Base-by-base conservation (phyloP, 305 asterid genomes). In the Rubia peregrina region DNA sequence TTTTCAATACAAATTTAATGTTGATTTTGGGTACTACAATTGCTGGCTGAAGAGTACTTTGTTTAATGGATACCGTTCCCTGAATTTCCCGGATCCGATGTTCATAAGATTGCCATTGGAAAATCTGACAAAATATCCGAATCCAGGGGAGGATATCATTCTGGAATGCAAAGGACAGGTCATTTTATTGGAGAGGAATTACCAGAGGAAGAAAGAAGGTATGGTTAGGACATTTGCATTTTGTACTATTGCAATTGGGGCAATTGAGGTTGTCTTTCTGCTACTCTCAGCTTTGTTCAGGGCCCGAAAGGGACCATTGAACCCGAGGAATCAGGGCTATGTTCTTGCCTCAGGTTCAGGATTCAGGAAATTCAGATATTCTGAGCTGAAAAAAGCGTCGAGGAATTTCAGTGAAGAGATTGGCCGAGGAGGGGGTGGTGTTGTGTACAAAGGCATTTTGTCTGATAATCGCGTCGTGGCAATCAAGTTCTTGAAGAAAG, bases 341-440 rank as follows among this genome's bases (percentile, higher is more conserved):
- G 59, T 68, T 48, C 81, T 73, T n/a, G 67, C 75, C 1, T 68
- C 75, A 1, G 74, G 83, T 0, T 68, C 75, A 1, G 74, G 83
- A 10, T 77, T 80, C 77, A 81, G 69, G 55, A 72, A 64, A 73
- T 81, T 75, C 26, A 72, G 72, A 14, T 81, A 75, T 30, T 57
- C 61, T 12, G 78, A 81, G 67, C 78, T 81, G 7, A 78, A 75
- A 11, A 81, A 75, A 65, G 80, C 84, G 14, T 36, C 84, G 0
- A 46, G 56, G 4, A 69, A 75, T 67, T 81, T 81, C 74, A 70
- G 76, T 7, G 73, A 77, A 43, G 82, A 81, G 36, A 72, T 78
- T 9, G 84, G 84, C 13, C 42, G 80, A 78, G 84, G 84, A 13
- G 75, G 82, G 4, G 70, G 74, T 19, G 75, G 82, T 3, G 65